These are phyloP conservation scores for Nicotiana tabacum DNA, from an alignment of 257 asterid species.

Conservation along the genomic window DNA sequence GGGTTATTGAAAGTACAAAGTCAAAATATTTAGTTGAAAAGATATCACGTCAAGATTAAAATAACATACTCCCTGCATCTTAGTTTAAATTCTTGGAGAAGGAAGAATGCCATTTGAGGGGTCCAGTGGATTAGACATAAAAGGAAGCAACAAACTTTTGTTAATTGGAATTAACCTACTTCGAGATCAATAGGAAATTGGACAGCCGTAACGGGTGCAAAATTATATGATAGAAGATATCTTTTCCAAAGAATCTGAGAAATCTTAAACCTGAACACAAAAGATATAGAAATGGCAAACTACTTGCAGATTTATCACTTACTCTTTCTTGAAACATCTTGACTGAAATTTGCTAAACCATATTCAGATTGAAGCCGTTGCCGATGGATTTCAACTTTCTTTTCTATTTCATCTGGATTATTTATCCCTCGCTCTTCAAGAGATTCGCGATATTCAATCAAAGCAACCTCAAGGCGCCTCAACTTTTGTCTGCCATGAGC, in stretches of 20 bases:
- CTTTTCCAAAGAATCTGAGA: background rate
- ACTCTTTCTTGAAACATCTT: slow-evolving; percentile 62
- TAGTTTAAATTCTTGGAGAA: background rate
- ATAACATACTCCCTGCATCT: background rate
- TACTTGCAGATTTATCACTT: slow-evolving; percentile 20
- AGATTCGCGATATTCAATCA: slow-evolving; percentile 87
- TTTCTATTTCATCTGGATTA: slow-evolving; percentile 64
- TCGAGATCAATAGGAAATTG: background rate
- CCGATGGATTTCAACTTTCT: slow-evolving; percentile 61
- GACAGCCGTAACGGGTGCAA: background rate
- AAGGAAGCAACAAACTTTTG: background rate
- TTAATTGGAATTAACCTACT: background rate
- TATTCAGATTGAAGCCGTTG: slow-evolving; percentile 60
- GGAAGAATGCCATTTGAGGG: background rate
- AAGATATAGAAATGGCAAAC: background rate
- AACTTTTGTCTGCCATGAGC: slow-evolving; percentile 56
- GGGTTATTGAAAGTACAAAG: background rate
- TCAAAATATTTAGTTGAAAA: background rate
- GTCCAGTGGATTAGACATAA: background rate
- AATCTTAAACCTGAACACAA: background rate
- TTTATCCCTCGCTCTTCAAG: slow-evolving; percentile 77
- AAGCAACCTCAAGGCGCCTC: slow-evolving; percentile 80
- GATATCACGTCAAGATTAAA: background rate
- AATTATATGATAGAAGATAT: background rate
- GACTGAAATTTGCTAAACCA: slow-evolving; percentile 50